Conservation (phyloP, 495 filamentous ascomycete genomes). For the Neurospora terricola region DNA sequence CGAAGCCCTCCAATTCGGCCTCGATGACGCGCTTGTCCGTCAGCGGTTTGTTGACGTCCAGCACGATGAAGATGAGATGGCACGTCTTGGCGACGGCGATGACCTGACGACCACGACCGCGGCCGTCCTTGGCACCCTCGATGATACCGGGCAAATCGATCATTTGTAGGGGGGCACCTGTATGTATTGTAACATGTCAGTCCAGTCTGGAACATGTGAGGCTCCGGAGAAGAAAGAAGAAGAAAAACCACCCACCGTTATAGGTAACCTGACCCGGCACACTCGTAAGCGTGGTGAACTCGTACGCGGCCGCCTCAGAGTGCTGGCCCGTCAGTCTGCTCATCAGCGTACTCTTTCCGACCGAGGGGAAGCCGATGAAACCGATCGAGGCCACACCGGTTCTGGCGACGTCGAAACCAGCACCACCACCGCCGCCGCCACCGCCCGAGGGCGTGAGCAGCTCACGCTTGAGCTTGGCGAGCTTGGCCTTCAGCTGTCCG, state of each 20-base stretch:
- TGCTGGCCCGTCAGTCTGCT: slow-evolving; percentile 89
- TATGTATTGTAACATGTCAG: neutral
- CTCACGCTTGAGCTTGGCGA: slow-evolving; percentile 94
- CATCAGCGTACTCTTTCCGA: slow-evolving; percentile 97
- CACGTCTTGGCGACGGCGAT: slow-evolving; percentile 99
- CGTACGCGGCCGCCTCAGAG: slow-evolving; percentile 94
- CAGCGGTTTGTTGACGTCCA: slow-evolving; percentile 96
- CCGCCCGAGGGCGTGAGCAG: slow-evolving; percentile 75
- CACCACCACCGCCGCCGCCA: slow-evolving; percentile 77
- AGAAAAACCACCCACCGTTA: slow-evolving; percentile 47
- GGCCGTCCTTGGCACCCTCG: slow-evolving; percentile 95
- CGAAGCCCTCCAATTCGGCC: slow-evolving; percentile 92
- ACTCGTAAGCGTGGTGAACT: slow-evolving; percentile 96
- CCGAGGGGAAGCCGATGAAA: slow-evolving; percentile 83
- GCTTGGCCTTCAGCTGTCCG: slow-evolving; percentile 95
- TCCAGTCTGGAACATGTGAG: neutral
- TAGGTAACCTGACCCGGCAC: slow-evolving; percentile 95
- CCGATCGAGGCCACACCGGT: slow-evolving; percentile 95
- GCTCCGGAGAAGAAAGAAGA: neutral
- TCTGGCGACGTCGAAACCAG: slow-evolving; percentile 94
- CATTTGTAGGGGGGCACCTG: slow-evolving; percentile 90
- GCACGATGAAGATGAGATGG: slow-evolving; percentile 95
- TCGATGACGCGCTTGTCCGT: slow-evolving; percentile 97
- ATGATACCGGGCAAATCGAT: slow-evolving; percentile 98
- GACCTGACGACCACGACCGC: slow-evolving; percentile 95